Conservation (phyloP, 345 rosid species). For the Aegle marmelos region DNA sequence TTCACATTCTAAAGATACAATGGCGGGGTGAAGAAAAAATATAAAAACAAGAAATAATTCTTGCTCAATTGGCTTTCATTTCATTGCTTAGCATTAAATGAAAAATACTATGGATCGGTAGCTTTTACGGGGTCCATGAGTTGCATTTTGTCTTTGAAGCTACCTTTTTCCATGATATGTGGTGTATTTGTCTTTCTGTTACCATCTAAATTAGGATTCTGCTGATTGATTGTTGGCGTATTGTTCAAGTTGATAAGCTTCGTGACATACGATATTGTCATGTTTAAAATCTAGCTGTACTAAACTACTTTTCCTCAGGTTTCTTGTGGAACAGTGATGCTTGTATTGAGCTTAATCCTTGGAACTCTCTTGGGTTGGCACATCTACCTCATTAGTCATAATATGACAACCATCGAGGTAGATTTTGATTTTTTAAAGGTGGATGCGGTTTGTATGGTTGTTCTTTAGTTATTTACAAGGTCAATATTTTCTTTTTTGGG, state of each 20-base stretch:
- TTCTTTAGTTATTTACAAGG: conserved; percentile 11
- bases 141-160: background rate
- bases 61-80: background rate
- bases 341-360: conserved; percentile 42
- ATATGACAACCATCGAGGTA: conserved; percentile 91
- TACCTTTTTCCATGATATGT: background rate
- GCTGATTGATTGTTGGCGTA: background rate
- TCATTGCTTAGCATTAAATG: background rate
- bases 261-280: background rate
- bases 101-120: background rate
- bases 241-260: conserved; percentile 2
- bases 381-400: conserved; percentile 61
- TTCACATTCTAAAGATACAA: background rate
- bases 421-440: background rate
- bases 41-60: background rate
- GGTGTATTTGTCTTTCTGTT: background rate
- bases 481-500: conserved; percentile 8
- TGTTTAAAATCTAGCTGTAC: background rate
- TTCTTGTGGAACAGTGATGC: conserved; percentile 43
- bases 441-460: background rate
- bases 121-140: background rate
- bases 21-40: background rate
- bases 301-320: conserved; percentile 29
- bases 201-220: background rate
- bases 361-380: conserved; percentile 83